phyloP scores from a whole-genome alignment of 75 land plant species.

The Adiantum capillusveneris region DNA sequence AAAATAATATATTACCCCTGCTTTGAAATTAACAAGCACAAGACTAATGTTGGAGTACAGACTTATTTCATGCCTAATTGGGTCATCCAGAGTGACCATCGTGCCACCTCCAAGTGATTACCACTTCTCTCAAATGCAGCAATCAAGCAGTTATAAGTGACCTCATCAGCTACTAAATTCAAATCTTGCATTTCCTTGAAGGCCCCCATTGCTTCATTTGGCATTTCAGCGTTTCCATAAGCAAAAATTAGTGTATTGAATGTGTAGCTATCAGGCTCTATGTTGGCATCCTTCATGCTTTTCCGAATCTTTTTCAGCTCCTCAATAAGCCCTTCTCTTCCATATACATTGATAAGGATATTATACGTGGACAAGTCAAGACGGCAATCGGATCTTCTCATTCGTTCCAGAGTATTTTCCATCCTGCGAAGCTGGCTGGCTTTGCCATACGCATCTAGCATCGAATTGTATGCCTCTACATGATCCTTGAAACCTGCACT shows the following conservation, averaged over 20 bases:
- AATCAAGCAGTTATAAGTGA: conserved; percentile 59
- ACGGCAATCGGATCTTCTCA: conserved; percentile 47
- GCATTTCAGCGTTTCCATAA: conserved; percentile 76
- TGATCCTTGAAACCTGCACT: conserved; percentile 55
- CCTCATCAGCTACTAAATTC: conserved; percentile 52
- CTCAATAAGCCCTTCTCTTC: conserved; percentile 55
- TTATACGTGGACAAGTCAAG: conserved; percentile 71
- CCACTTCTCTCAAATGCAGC: conserved; percentile 60
- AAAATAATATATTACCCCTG: too few species aligned
- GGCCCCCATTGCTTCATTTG: conserved; percentile 61
- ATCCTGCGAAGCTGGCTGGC: conserved; percentile 51
- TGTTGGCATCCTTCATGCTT: conserved; percentile 47
- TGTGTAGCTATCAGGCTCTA: conserved; percentile 65
- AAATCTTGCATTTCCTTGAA: conserved; percentile 64
- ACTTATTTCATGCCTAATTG: conserved; percentile 21
- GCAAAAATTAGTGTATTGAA: conserved; percentile 81
- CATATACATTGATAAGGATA: conserved; percentile 79
- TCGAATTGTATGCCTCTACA: conserved; percentile 81
- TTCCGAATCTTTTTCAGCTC: conserved; percentile 48
- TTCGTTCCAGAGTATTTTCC: conserved; percentile 41
- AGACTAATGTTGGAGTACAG: too few species aligned
- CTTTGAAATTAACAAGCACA: too few species aligned
- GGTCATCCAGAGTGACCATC: conserved; percentile 59
- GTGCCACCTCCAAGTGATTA: conserved; percentile 49
- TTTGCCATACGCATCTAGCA: conserved; percentile 89